These are phyloP conservation scores for Sphagnum tenellum DNA, from an alignment of 225 moss, liverwort and hornwort genomes.

Conservation along the genomic window DNA sequence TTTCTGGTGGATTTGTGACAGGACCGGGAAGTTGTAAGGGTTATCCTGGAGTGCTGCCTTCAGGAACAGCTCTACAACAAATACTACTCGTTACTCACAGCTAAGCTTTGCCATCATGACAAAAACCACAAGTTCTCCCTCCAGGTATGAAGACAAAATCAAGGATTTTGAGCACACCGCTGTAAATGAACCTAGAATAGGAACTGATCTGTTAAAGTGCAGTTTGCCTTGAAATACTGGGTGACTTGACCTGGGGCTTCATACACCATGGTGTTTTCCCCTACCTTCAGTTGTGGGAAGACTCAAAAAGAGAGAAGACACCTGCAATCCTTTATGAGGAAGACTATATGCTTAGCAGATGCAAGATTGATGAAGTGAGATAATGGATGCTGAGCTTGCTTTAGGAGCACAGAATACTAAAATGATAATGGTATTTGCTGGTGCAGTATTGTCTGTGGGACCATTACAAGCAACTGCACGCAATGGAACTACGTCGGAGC, in stretches of 20 bases:
- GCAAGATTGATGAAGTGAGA: too few relatives aligned
- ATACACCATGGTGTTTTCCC: too few relatives aligned
- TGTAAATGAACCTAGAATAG: too few relatives aligned
- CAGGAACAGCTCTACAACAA: conserved; percentile 87
- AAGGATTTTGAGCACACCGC: too few relatives aligned
- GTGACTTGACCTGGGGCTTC: too few relatives aligned
- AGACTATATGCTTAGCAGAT: neutral
- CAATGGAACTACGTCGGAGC: conserved; percentile 70
- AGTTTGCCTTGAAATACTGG: too few relatives aligned
- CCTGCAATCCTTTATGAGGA: neutral
- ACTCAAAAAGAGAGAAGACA: neutral
- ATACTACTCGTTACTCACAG: conserved; percentile 68
- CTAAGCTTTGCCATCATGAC: conserved; percentile 73
- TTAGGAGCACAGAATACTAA: neutral
- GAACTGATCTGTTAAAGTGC: too few relatives aligned
- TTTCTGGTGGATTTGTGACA: conserved; percentile 7
- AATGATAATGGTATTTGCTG: neutral
- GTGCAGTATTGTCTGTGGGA: conserved; percentile 94
- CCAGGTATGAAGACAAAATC: conserved; percentile 37
- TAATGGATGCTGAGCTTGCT: too few relatives aligned
- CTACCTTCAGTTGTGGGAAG: too few relatives aligned
- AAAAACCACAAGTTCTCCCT: conserved; percentile 98
- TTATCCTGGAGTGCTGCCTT: conserved; percentile 92
- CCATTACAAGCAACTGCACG: conserved; percentile 85
- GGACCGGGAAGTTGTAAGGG: conserved; percentile 92